Evolutionary conservation across 106 monocot genomes (phyloP), one percentile per base, ranked within the genome.

Genomic region (Dendrobium chrysotoxum): DNA sequence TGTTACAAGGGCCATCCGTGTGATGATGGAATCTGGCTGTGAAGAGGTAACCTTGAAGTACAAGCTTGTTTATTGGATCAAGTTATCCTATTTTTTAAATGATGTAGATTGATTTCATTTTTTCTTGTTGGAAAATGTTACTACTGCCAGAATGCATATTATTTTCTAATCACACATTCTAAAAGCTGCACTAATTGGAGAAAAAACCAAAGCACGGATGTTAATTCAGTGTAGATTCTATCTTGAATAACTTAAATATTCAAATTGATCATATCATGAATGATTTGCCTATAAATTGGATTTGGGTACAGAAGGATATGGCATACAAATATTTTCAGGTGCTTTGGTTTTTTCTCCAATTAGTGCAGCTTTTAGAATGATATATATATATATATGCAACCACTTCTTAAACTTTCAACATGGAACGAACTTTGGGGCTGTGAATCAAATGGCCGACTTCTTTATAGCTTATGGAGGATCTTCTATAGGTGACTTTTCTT

Each of bases 11-110:
- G 79, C 94, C 44, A 98, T 98, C 55, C 86, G 64, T 80, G 92
- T 94, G 75, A 98, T 98, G 98, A 94, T 89, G 98, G 94, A 94
- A 88, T 98, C 98, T 80, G 98, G 98, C 17, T 98, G 98, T 80
- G 98, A 94, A 31, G 98, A 98, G 92, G 98, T 95, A 89, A 42
- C 15, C 41, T 25, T 68, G 23, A 40, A 23, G 4, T 79, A 7
- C 18, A 28, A 18, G 41, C 13, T 20, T 73, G 35, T 20, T 28
- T 73, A 8, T 3, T 18, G 20, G 5, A 38, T 73, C 73, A 39
- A 68, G 4, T 73, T 4, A 18, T 73, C 20, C 11, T 40, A 2
- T 12, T 68, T 46, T 39, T 68, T n/a, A 15, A 45, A 40, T 75
- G 47, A 25, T 12, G 26, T 45, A 40, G 20, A 38, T 73, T 73